Base-by-base conservation (phyloP, 345 rosid species). In the Hirschfeldia incana region DNA sequence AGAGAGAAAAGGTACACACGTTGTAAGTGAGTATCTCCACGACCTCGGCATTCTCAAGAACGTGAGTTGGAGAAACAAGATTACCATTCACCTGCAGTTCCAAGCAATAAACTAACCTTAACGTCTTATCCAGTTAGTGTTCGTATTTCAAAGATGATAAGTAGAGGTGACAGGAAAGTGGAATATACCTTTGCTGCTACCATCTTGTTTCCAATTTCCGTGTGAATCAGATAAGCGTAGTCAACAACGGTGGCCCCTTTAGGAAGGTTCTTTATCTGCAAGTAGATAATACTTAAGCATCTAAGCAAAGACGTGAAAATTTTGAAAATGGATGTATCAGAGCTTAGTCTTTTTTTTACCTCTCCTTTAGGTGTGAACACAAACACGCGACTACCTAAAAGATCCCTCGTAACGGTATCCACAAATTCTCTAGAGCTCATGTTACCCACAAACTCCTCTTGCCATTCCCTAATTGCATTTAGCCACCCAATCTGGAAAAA, bases 361-460 rank as follows among this genome's bases (percentile, higher is more conserved):
- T 92, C 97, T 81, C 97, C 97, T 82, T 88, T 89, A 58, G 94
- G 97, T 17, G 90, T 87, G 79, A 95, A 95, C 58, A 93, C 99
- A 80, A 95, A 95, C 82, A 95, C 89, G 28, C 99, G 89, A 69
- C 99, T 95, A 72, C 99, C 97, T 72, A 95, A 69, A 65, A 95
- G 91, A 86, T 95, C 99, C 81, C 91, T 83, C n/a, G 99, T 95
- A 53, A 95, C 66, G 57, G 93, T 91, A 78, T 95, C 99, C 33
- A 95, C 99, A 87, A 95, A 95, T 85, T 95, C 99, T 77, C 99
- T 91, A 55, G 99, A 95, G 87, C 88, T 92, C 99, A 95, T 95
- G 85, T 93, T 95, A 82, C 99, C 99, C 61, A 95, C 99, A 69
- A 95, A 95, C 85, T 95, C 98, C 75, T 95, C 97, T 89, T 95